phyloP scores from a whole-genome alignment of 2,329 filamentous ascomycete species.

The Mollisiaceae sp. region DNA sequence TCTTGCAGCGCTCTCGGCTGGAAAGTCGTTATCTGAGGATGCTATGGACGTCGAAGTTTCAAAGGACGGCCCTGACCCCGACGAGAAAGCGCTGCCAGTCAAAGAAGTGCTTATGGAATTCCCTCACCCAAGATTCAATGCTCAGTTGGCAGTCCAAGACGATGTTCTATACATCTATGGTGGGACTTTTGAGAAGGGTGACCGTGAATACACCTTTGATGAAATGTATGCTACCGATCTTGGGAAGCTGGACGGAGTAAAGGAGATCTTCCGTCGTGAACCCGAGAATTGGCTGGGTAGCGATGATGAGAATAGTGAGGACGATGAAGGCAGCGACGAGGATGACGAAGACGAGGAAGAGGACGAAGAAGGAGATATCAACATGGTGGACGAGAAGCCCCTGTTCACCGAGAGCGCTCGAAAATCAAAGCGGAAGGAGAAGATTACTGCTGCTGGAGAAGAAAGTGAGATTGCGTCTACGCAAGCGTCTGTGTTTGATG shows the following conservation, averaged over 20 bases:
- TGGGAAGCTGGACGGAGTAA: constrained; percentile 93
- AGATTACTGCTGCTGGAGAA: constrained; percentile 44
- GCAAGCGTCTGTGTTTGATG: constrained; percentile 62
- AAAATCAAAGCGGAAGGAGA: constrained; percentile 62
- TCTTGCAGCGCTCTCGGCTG: constrained; percentile 82
- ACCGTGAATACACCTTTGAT: constrained; percentile 94
- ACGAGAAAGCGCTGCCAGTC: constrained; percentile 61
- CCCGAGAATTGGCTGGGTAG: constrained; percentile 83
- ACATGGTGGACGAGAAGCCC: constrained; percentile 41
- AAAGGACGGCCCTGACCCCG: constrained; percentile 50
- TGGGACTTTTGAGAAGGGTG: constrained; percentile 93
- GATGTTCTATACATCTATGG: constrained; percentile 94
- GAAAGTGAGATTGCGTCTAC: constrained; percentile 47
- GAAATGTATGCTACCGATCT: constrained; percentile 93
- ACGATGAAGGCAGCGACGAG: constrained; percentile 59
- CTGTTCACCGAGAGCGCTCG: constrained; percentile 52
- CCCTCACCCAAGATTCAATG: constrained; percentile 90
- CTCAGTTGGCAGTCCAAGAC: constrained; percentile 86
- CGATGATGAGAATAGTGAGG: constrained; percentile 65
- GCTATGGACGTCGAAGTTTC: constrained; percentile 55
- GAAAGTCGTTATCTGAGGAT: constrained; percentile 62
- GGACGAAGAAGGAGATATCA: constrained; percentile 52
- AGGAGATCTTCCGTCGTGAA: constrained; percentile 85
- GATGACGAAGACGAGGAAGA: constrained; percentile 52
- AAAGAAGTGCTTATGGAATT: constrained; percentile 78